A percentile compares a stretch with the other conserved stretches of the same genome.
These are phyloP conservation scores for Hypericum androsaemum DNA, from an alignment of 345 rosid species.

Conservation along the genomic window DNA sequence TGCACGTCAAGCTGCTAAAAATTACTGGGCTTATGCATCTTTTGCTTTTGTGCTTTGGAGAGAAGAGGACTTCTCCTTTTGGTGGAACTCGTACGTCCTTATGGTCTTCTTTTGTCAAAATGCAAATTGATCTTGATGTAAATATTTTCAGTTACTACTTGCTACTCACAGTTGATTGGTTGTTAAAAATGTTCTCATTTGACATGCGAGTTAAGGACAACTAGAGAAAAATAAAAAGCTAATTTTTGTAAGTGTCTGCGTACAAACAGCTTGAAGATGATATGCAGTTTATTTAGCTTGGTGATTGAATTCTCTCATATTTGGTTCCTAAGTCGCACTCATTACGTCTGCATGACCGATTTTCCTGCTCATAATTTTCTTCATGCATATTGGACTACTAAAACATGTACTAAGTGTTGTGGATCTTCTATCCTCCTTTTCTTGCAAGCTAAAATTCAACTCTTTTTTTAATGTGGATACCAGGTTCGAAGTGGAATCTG, in stretches of 20 bases:
- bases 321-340: background rate
- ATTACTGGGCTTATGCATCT: conserved; percentile 69
- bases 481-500: conserved; percentile 93
- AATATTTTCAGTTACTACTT: too few relatives aligned
- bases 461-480: conserved; percentile 10
- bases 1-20: conserved; percentile 64
- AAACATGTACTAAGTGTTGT: background rate
- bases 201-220: background rate
- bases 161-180: too few relatives aligned
- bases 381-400: background rate
- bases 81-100: conserved; percentile 84
- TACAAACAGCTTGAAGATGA: too few relatives aligned
- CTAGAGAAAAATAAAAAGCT: too few relatives aligned
- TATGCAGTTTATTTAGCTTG: too few relatives aligned
- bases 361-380: background rate
- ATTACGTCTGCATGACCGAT: background rate
- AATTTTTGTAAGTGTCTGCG: too few relatives aligned
- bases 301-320: too few relatives aligned
- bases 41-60: conserved; percentile 73
- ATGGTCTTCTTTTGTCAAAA: conserved; percentile 9
- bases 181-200: too few relatives aligned
- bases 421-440: background rate
- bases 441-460: conserved; percentile 7
- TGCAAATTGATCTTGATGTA: background rate
- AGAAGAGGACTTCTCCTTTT: conserved; percentile 79